Base-by-base conservation (phyloP, 2,329 filamentous ascomycete genomes). In the Bipolaris gigantea region DNA sequence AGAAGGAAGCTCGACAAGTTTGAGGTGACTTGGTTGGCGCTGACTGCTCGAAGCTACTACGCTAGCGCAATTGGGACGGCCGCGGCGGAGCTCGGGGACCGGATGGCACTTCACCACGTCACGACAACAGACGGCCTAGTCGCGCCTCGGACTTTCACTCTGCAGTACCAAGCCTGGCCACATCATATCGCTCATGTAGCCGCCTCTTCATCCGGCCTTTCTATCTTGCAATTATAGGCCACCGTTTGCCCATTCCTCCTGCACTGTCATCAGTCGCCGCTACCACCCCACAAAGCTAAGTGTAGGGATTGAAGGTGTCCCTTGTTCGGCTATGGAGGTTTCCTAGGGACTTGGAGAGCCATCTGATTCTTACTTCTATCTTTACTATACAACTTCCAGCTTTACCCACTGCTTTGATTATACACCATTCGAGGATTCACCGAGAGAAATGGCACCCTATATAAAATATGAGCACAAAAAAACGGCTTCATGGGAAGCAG, bases 11-110 rank as follows among this genome's bases (percentile, higher is more conserved):
- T 48, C 18, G 46, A 48, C 36, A 34, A 50, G 47, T 32, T 51
- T 35, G 39, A 53, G 49, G 45, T 53, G 48, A 56, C 27, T 46
- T 53, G 21, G 53, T 40, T 56, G 53, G 53, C 53, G 51, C 47
- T 47, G 47, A 25, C 10, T 32, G 32, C 10, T 23, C 41, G 8
- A 35, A 36, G 48, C 52, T 55, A 42, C 52, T 55, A 51, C 40
- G 35, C 41, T 55, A 55, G 47, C 52, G 47, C 48, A 18, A 30
- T 39, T 35, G 33, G 39, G 39, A 25, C n/a, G 16, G 18, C 42
- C 13, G 42, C 23, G 39, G 39, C 39, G 39, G 49, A 34, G 42
- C 35, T 15, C n/a, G 13, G 41, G 50, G 35, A 10, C 18, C 21
- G 25, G 11, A 33, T 43, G 46, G 21, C 39, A 50, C 21, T 30